Base-by-base conservation (phyloP, 1,139 yeast genomes). In the Meyerozyma sp. region DNA sequence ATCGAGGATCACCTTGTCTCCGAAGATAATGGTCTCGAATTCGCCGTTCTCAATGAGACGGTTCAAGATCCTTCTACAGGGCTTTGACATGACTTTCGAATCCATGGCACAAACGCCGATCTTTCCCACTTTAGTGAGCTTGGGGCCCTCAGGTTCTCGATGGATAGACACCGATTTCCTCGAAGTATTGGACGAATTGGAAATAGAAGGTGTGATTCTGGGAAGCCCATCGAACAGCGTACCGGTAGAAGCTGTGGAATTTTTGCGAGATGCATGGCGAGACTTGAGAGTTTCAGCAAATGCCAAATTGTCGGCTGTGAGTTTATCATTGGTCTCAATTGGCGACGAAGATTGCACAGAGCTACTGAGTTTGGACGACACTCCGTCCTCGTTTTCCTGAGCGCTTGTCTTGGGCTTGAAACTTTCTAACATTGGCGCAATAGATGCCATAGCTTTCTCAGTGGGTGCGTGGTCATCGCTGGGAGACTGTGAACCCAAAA, bases 21-120 rank as follows among this genome's bases (percentile, higher is more conserved):
- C 98, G 68, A 94, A 94, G 45, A 93, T 90, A 26, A 94, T 86
- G 0, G 98, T 90, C 61, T 94, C 98, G 62, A 94, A 93, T 64
- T 93, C 98, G 26, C 96, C 97, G 54, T 88, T 84, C 54, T 88
- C 95, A 49, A 91, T 87, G 57, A 94, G 70, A 42, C 96, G 72
- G 62, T 88, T 91, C 54, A 94, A 72, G 49, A 94, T 94, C 49
- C 86, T 88, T 49, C 98, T 75, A 61, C 98, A 93, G 2, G 99
- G 98, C 65, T 94, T 94, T 34, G 95, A 86, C 60, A 95, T 76
- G 1, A 91, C 98, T 63, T 94, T 94, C 44, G 93, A 84, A 63
- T 94, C 98, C 98, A 94, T 91, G 8, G 99, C 99, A 69, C 98
- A 94, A 1, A 94, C 96, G 40, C 99, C 99, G 55, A 94, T 89